Evolutionary conservation across 129 eudicot species (phyloP).

Genomic region (Rutidosis leptorrhynchoides): DNA sequence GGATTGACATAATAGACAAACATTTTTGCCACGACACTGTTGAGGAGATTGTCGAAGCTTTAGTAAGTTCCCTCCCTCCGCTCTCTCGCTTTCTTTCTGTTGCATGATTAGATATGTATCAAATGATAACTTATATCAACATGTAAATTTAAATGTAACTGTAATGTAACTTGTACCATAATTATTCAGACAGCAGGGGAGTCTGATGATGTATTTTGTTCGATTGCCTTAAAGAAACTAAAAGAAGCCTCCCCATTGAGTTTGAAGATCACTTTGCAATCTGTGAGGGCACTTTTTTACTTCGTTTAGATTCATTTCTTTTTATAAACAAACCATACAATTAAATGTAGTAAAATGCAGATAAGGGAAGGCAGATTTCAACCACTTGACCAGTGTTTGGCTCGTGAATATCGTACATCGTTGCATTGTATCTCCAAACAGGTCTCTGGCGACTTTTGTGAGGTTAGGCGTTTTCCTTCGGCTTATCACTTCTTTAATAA

Average conservation of each 20-base stretch:
- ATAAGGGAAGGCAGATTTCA: conserved; percentile 86
- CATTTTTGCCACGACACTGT: conserved; percentile 73
- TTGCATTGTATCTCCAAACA: conserved; percentile 51
- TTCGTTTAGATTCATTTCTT: neutral
- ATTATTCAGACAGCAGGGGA: conserved; percentile 35
- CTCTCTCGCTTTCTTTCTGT: conserved; percentile 3
- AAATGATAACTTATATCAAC: too few species aligned
- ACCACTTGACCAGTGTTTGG: conserved; percentile 74
- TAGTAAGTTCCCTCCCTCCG: conserved; percentile 48
- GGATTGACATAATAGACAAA: conserved; percentile 68
- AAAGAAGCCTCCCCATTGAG: conserved; percentile 90
- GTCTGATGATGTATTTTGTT: conserved; percentile 46
- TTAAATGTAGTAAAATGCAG: conserved; percentile 34
- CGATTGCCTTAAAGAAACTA: conserved; percentile 49
- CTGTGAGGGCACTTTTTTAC: conserved; percentile 44
- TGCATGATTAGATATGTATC: neutral
- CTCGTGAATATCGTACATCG: conserved; percentile 68
- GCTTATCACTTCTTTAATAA: neutral
- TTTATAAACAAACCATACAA: neutral
- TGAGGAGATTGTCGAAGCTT: conserved; percentile 85
- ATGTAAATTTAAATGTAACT: too few species aligned
- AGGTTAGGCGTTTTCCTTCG: conserved; percentile 42
- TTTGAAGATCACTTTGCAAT: conserved; percentile 79
- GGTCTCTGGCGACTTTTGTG: conserved; percentile 68
- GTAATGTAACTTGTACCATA: conserved; percentile 9